A percentile compares a stretch with the other conserved stretches of the same genome.
Conservation (phyloP, 2,329 filamentous ascomycete species). For the Stagonosporopsis tanaceti region DNA sequence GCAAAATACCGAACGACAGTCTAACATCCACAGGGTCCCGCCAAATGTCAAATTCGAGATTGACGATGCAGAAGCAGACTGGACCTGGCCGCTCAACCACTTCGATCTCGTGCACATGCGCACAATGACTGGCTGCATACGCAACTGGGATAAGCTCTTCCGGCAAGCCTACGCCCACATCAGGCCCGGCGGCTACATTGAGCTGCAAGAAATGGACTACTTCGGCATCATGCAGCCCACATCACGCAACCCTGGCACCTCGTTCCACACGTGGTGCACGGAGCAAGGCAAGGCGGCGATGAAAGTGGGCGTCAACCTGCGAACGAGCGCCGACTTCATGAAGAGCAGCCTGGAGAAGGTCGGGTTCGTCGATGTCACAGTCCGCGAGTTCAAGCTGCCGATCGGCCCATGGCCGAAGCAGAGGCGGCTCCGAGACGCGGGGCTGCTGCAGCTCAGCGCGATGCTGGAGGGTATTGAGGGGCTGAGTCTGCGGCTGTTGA, state of each 20-base stretch:
- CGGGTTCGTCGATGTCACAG: conserved; percentile 32
- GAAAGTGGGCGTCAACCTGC: conserved; percentile 32
- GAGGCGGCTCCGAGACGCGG: conserved; percentile 31
- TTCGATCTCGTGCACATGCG: conserved; percentile 66
- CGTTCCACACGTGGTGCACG: conserved; percentile 30
- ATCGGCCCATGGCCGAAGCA: conserved; percentile 34
- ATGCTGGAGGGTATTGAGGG: conserved; percentile 43
- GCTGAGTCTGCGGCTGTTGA: conserved; percentile 32
- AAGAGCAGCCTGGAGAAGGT: conserved; percentile 23
- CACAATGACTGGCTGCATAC: conserved; percentile 60
- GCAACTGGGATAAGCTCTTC: conserved; percentile 61
- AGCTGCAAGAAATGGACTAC: conserved; percentile 45
- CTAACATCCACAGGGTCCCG: conserved; percentile 25
- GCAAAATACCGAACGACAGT: too few relatives aligned
- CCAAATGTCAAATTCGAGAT: conserved; percentile 41
- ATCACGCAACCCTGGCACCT: conserved; percentile 42
- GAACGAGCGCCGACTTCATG: conserved; percentile 34
- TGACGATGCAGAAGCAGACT: conserved; percentile 40
- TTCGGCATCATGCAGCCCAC: conserved; percentile 34
- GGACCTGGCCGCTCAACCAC: conserved; percentile 53
- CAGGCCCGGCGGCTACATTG: conserved; percentile 39
- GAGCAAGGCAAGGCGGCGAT: conserved; percentile 32
- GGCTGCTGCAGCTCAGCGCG: conserved; percentile 37
- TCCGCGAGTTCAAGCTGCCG: conserved; percentile 31
- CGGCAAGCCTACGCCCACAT: conserved; percentile 57